These are phyloP conservation scores for Exophiala mesophila DNA, from an alignment of 2,329 filamentous ascomycete species.

Conservation along the genomic window DNA sequence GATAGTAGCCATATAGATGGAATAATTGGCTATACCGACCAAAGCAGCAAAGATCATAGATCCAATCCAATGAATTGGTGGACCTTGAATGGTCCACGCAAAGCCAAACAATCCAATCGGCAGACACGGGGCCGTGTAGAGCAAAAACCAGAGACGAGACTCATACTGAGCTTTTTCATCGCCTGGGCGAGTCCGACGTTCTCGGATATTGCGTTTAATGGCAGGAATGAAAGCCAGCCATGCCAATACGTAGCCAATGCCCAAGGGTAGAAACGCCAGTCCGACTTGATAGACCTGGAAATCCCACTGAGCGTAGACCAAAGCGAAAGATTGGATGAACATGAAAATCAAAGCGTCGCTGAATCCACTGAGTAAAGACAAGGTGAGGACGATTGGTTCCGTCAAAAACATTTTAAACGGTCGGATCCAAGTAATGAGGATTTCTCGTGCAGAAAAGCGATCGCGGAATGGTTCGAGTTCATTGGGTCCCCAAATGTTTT, in stretches of 20 bases:
- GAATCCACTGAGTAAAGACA: slow-evolving; percentile 61
- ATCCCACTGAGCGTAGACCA: slow-evolving; percentile 57
- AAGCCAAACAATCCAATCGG: slow-evolving; percentile 61
- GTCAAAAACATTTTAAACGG: slow-evolving; percentile 61
- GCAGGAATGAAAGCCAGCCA: slow-evolving; percentile 54
- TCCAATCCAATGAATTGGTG: slow-evolving; percentile 56
- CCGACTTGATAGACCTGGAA: slow-evolving; percentile 49
- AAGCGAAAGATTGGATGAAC: slow-evolving; percentile 58
- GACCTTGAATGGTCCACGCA: slow-evolving; percentile 56
- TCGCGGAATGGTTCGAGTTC: slow-evolving; percentile 59
- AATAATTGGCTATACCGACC: slow-evolving; percentile 60
- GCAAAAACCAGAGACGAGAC: slow-evolving; percentile 55
- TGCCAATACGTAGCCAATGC: slow-evolving; percentile 57
- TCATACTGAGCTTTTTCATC: slow-evolving; percentile 60
- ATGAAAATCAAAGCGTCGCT: slow-evolving; percentile 63
- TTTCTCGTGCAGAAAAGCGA: slow-evolving; percentile 53
- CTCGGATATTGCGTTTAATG: slow-evolving; percentile 47
- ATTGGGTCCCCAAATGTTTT: slow-evolving; percentile 66
- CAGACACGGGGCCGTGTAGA: slow-evolving; percentile 56
- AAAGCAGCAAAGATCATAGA: slow-evolving; percentile 56
- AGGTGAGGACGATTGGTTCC: slow-evolving; percentile 59
- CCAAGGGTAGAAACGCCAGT: slow-evolving; percentile 52
- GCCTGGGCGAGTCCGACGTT: slow-evolving; percentile 43
- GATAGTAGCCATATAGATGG: slow-evolving; percentile 63
- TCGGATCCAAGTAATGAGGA: slow-evolving; percentile 54